A percentile compares a stretch with the other conserved stretches of the same genome.
Conservation (phyloP, 139 green algal species). For the Pseudopediastrum boryanum region DNA sequence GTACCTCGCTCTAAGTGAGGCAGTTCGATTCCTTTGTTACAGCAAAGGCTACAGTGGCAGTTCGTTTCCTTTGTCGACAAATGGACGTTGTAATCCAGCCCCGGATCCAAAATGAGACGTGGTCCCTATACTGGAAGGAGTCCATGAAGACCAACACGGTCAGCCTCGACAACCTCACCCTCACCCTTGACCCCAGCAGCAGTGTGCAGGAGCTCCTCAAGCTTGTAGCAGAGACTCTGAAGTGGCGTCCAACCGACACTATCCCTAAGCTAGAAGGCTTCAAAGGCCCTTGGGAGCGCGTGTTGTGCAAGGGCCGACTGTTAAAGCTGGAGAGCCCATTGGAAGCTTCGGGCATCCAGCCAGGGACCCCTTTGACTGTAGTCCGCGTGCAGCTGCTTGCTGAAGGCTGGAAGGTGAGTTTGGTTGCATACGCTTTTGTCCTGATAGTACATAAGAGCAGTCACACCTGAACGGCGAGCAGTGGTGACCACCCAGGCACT, state of each 20-base stretch:
- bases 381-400: slow-evolving; percentile 58
- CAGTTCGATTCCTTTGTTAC: too few relatives aligned
- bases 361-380: slow-evolving; percentile 38
- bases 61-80: too few relatives aligned
- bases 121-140: slow-evolving; percentile 90
- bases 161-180: not conserved
- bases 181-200: slow-evolving; percentile 4
- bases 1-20: too few relatives aligned
- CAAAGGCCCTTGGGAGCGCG: slow-evolving; percentile 58
- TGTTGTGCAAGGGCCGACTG: slow-evolving; percentile 51
- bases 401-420: slow-evolving; percentile 42
- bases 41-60: too few relatives aligned
- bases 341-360: slow-evolving; percentile 35
- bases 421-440: too few relatives aligned
- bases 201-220: slow-evolving; percentile 35
- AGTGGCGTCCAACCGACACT: slow-evolving; percentile 43
- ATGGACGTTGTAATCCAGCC: slow-evolving; percentile 67
- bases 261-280: slow-evolving; percentile 73
- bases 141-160: slow-evolving; percentile 63
- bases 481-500: too few relatives aligned
- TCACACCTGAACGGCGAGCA: too few relatives aligned
- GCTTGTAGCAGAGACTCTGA: slow-evolving; percentile 27
- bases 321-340: slow-evolving; percentile 27
- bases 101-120: slow-evolving; percentile 78
- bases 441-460: too few relatives aligned